phyloP scores from a whole-genome alignment of 2,329 filamentous ascomycete species.

The Bipolaris cookei region DNA sequence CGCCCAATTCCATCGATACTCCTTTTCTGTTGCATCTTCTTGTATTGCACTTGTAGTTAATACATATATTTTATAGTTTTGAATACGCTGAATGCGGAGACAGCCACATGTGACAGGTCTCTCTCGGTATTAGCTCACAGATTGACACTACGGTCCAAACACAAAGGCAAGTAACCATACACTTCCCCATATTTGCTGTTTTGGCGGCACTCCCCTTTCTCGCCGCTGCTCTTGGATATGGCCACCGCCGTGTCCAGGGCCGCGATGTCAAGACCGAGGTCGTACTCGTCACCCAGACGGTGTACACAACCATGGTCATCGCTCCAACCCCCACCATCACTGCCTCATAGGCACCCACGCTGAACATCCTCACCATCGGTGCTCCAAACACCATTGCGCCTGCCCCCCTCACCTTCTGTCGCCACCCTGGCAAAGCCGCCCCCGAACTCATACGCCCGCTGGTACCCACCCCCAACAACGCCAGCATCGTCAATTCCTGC shows the following conservation, averaged over 20 bases:
- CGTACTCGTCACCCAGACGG: conserved; percentile 19
- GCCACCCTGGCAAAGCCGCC: neutral
- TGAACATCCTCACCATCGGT: neutral
- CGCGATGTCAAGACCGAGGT: conserved; percentile 8
- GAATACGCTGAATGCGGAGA: neutral
- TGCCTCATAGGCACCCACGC: neutral
- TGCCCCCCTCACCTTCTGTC: neutral
- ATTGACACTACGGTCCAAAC: neutral
- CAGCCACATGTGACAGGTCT: neutral
- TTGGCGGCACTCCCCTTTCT: conserved; percentile 2
- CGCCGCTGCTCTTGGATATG: neutral
- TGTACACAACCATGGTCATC: conserved; percentile 13
- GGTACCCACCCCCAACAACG: conserved; percentile 6
- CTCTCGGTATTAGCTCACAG: neutral
- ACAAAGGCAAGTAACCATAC: neutral
- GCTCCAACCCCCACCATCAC: neutral
- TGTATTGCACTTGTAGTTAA: neutral
- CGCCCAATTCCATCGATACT: neutral
- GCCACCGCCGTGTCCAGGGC: conserved; percentile 1
- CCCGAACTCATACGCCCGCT: conserved; percentile 14
- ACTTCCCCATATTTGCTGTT: neutral
- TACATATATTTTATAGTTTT: neutral
- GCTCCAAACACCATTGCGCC: neutral
- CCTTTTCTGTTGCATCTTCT: neutral
- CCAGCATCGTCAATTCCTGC: conserved; percentile 28